Evolutionary conservation across 2,329 filamentous ascomycete species (phyloP), one percentile per base, ranked within the genome.

Genomic region (Nigrospora oryzae): DNA sequence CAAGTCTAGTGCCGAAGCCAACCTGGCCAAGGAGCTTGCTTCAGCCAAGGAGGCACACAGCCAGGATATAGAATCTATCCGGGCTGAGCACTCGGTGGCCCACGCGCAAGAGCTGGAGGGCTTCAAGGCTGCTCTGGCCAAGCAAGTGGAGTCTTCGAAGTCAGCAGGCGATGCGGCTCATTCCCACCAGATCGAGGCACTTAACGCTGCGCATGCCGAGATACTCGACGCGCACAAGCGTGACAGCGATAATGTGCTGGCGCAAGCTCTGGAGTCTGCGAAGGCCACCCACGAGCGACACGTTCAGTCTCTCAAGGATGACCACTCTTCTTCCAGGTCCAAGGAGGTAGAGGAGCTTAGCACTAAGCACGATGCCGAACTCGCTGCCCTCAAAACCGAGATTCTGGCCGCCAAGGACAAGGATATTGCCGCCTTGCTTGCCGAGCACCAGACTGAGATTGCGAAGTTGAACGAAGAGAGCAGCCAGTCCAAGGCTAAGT

Each of bases 81-180:
- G 58, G 35, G 50, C 43, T 32, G 54, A 59, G 40, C 53, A 62
- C 42, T 55, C 59, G 34, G 49, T 53, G 17, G 55, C 56, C 28
- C 59, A 56, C 37, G 53, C 59, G 14, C 52, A 55, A 28, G 59
- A 60, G 43, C 45, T 63, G 4, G 57, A 59, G n/a, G 44, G 52
- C 6, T 61, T 63, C 47, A 55, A 59, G 46, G 53, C 56, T 7
- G 56, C 57, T 33, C 40, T 62, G 19, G 55, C 53, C 23, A 62
- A 62, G 39, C 59, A 63, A 42, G 45, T 60, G 3, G 57, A 60
- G 42, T 62, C 58, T 11, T 59, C 60, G 8, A 59, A 60, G 46
- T 46, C 45, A 14, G 49, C 50, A 13, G 39, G 56, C 15, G 12
- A 38, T 16, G 41, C 47, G 5, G 46, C 48, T 34, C 49, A 58